Base-by-base conservation (phyloP, 1,284 basidiomycete species). In the Veloporphyrellus conicus region DNA sequence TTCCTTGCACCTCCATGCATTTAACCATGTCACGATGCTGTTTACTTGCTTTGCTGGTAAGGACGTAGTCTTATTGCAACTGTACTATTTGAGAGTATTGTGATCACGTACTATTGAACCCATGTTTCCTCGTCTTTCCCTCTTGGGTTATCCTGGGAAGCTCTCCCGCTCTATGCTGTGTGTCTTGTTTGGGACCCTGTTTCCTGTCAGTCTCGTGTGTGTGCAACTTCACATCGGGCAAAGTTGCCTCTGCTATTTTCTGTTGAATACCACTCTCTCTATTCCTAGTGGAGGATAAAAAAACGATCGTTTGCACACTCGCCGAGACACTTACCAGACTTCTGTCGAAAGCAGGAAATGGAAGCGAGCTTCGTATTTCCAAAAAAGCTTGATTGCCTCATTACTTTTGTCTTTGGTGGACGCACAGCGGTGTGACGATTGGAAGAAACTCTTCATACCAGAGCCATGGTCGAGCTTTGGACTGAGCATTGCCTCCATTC, bases 341-440 rank as follows among this genome's bases (percentile, higher is more conserved):
- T 29, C 40, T 4, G 34, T 28, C n/a, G 39, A n/a, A 14, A 39
- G 23, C 31, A 50, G 33, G 25, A 28, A 34, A 33, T 37, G 48
- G 5, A 50, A 50, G 36, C 19, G 31, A 6, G 15, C 25, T n/a
- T 39, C 15, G 25, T 6, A 40, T 7, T 18, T 23, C 11, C 23
- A 4, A 6, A 50, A 50, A 1, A 44, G 48, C n/a, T 16, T 44
- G 23, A 44, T 33, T 6, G 34, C 48, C 27, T 40, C 48, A 6
- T 11, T 28, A 11, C 14, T 18, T 18, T 14, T 32, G 16, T 41
- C 37, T 32, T 35, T 19, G 25, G 15, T 4, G 10, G 15, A 8
- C 10, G 10, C 12, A 6, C 19, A 39, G 32, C 37, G 18, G 7
- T 36, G 19, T 7, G 23, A 5, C 11, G 19, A 25, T 8, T 35